These are phyloP conservation scores for Aspergillus avenaceus DNA, from an alignment of 495 filamentous ascomycete species.

Conservation along the genomic window DNA sequence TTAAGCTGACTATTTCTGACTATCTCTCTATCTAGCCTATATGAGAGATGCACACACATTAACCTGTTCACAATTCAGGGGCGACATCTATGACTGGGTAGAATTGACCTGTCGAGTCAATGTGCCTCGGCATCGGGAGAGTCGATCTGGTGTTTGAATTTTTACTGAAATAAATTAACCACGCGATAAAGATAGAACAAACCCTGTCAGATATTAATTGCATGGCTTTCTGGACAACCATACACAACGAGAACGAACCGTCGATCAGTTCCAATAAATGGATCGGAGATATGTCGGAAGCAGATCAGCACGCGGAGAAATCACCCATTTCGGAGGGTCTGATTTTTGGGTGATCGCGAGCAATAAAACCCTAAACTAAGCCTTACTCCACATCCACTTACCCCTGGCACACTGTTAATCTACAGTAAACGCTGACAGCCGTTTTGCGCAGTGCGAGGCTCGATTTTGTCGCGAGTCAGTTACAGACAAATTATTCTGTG, in stretches of 20 bases:
- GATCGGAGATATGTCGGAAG: neutral
- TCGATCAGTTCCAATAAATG: neutral
- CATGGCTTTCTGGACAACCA: no score
- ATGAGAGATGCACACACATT: no score
- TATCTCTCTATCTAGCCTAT: no score
- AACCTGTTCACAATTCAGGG: no score
- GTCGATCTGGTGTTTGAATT: no score
- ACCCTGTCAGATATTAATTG: no score
- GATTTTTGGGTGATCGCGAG: neutral
- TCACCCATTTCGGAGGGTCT: neutral
- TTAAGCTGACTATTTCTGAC: no score
- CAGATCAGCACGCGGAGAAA: neutral
- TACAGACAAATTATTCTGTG: neutral
- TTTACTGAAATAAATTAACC: no score
- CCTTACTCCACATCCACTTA: neutral
- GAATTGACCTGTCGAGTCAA: no score
- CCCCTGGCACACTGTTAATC: neutral
- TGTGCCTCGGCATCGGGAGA: no score
- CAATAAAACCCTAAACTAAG: neutral
- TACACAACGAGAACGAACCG: neutral
- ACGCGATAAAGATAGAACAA: neutral
- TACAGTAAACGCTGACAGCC: neutral
- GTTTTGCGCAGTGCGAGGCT: no score
- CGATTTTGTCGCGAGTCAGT: neutral
- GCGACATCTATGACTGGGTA: no score